Conservation (phyloP, 768 basidiomycete genomes). For the Gyrodon lividus region DNA sequence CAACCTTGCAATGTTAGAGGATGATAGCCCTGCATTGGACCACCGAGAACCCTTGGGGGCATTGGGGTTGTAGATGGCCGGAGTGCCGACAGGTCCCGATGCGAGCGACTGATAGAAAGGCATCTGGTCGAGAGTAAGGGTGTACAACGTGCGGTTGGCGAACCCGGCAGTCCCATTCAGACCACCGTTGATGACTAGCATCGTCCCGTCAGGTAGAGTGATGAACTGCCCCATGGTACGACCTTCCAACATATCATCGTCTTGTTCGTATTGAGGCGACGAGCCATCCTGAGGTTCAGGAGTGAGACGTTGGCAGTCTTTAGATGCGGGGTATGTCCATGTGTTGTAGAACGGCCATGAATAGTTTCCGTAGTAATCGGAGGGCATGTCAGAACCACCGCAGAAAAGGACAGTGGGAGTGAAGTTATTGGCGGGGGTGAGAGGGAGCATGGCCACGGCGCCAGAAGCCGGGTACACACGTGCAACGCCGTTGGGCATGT, state of each 20-base stretch:
- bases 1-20: constrained; percentile 70
- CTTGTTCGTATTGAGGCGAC: constrained; percentile 56
- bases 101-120: constrained; percentile 74
- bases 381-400: constrained; percentile 81
- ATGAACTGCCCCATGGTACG: constrained; percentile 94
- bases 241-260: constrained; percentile 71
- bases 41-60: constrained; percentile 70
- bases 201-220: constrained; percentile 70
- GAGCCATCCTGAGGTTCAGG: constrained; percentile 80
- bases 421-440: constrained; percentile 88
- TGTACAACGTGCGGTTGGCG: constrained; percentile 50
- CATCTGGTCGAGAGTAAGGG: constrained; percentile 49
- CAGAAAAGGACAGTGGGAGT: constrained; percentile 86
- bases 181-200: constrained; percentile 84
- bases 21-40: constrained; percentile 63
- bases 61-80: constrained; percentile 82
- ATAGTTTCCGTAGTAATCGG: constrained; percentile 74
- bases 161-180: constrained; percentile 89
- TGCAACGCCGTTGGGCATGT: constrained; percentile 70
- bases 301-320: constrained; percentile 78
- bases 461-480: constrained; percentile 91
- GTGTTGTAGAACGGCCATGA: constrained; percentile 70
- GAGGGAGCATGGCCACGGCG: constrained; percentile 84
- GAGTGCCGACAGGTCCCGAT: constrained; percentile 71
- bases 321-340: constrained; percentile 66